Conservation (phyloP, 257 asterid species). For the Oldenlandia corymbosa region DNA sequence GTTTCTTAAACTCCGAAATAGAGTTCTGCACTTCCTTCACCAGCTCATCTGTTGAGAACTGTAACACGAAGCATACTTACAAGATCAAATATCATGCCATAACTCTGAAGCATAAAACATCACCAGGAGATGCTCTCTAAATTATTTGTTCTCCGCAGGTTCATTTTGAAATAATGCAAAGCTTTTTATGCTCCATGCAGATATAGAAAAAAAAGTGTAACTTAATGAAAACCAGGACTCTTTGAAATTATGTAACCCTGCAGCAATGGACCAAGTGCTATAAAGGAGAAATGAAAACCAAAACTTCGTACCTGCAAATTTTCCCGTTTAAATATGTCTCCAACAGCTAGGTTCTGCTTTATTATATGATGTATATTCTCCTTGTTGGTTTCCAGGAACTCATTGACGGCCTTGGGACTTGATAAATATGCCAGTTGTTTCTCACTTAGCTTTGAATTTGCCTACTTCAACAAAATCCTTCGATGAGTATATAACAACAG, state of each 20-base stretch:
- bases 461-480: conserved; percentile 36
- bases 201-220: background rate
- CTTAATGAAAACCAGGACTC: background rate
- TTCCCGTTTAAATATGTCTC: conserved; percentile 87
- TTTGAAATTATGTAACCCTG: no score
- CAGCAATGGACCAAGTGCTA: no score
- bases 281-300: background rate
- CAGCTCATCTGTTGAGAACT: conserved; percentile 77
- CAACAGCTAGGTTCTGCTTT: conserved; percentile 92
- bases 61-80: conserved; percentile 18
- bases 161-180: no score
- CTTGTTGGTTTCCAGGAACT: conserved; percentile 57
- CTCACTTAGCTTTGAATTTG: conserved; percentile 70
- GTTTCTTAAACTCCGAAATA: conserved; percentile 59
- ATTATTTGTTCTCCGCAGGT: background rate
- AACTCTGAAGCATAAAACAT: background rate
- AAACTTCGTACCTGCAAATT: conserved; percentile 60
- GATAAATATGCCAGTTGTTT: conserved; percentile 77
- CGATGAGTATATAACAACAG: conserved; percentile 5
- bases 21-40: conserved; percentile 84
- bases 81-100: background rate
- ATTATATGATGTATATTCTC: conserved; percentile 68
- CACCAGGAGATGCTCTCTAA: background rate
- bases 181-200: background rate
- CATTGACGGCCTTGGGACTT: conserved; percentile 84